These are phyloP conservation scores for Brassica nigra DNA, from an alignment of 345 rosid species.

Conservation along the genomic window DNA sequence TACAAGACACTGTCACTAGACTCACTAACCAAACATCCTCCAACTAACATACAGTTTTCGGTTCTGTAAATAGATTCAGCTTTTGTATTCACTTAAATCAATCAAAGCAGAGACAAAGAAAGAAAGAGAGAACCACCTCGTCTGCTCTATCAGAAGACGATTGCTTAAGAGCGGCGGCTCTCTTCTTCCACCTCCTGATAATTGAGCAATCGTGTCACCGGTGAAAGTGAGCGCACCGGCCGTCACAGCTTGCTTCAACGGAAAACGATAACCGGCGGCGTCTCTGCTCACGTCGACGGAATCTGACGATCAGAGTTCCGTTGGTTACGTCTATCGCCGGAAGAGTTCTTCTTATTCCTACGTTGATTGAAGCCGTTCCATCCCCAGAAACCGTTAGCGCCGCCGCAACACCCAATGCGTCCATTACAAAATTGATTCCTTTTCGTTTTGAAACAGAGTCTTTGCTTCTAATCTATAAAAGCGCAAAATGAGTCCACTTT, in stretches of 20 bases:
- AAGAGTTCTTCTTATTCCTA: slow-evolving; percentile 35
- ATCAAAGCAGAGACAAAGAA: not conserved
- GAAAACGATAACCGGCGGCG: slow-evolving; percentile 60
- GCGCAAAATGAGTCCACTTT: slow-evolving; percentile 2
- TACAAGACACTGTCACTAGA: slow-evolving; percentile 12
- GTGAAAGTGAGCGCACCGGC: slow-evolving; percentile 76
- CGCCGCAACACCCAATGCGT: slow-evolving; percentile 52
- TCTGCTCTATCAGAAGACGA: slow-evolving; percentile 31
- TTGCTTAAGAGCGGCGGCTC: slow-evolving; percentile 27
- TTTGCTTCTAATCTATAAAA: slow-evolving; percentile 2
- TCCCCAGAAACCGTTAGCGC: slow-evolving; percentile 59
- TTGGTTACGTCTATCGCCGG: slow-evolving; percentile 31
- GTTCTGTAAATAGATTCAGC: too few species aligned
- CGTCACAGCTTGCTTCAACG: slow-evolving; percentile 78
- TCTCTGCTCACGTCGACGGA: slow-evolving; percentile 45
- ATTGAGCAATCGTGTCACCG: slow-evolving; percentile 84
- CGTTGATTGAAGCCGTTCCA: slow-evolving; percentile 47
- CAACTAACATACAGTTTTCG: not conserved
- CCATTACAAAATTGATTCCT: slow-evolving; percentile 47
- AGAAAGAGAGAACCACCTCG: slow-evolving; percentile 21
- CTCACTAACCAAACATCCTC: slow-evolving; percentile 10
- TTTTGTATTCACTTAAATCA: slow-evolving; percentile 1
- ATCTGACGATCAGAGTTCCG: slow-evolving; percentile 57
- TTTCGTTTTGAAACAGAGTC: slow-evolving; percentile 6
- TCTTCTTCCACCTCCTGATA: slow-evolving; percentile 53